Percentiles rank a stretch among this genome's conserved stretches.
These are phyloP conservation scores for Lepidium sativum DNA, from an alignment of 345 rosid genomes.

Conservation along the genomic window DNA sequence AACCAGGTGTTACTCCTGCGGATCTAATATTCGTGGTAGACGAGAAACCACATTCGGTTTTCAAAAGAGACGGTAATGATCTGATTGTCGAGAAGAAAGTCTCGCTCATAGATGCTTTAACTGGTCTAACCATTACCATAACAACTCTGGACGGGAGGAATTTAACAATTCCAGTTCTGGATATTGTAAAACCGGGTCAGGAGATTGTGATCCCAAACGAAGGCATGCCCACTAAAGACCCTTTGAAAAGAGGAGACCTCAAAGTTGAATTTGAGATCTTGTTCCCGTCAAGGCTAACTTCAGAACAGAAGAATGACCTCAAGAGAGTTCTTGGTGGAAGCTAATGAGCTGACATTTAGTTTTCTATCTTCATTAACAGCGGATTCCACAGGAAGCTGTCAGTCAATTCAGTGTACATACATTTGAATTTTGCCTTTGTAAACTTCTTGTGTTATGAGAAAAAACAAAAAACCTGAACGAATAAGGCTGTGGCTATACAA, in stretches of 20 bases:
- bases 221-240: conserved; percentile 75
- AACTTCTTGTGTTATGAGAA: neutral
- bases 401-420: conserved; percentile 21
- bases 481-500: neutral
- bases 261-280: conserved; percentile 39
- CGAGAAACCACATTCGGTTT: conserved; percentile 56
- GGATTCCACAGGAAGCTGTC: neutral
- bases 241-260: conserved; percentile 52
- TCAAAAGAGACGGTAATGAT: conserved; percentile 58
- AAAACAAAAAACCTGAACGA: neutral
- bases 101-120: conserved; percentile 55
- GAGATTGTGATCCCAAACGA: conserved; percentile 48
- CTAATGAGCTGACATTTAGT: conserved; percentile 2
- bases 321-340: conserved; percentile 50
- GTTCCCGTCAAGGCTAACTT: conserved; percentile 48
- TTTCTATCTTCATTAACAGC: neutral
- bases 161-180: conserved; percentile 35
- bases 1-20: conserved; percentile 50
- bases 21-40: conserved; percentile 71
- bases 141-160: conserved; percentile 61
- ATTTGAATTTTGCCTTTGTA: neutral
- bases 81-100: conserved; percentile 42
- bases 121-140: conserved; percentile 41
- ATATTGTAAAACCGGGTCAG: conserved; percentile 48
- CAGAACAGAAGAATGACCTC: conserved; percentile 59